Evolutionary conservation across 306 rosid species (phyloP), one percentile per base, ranked within the genome.

Genomic region (Ormosia emarginata): DNA sequence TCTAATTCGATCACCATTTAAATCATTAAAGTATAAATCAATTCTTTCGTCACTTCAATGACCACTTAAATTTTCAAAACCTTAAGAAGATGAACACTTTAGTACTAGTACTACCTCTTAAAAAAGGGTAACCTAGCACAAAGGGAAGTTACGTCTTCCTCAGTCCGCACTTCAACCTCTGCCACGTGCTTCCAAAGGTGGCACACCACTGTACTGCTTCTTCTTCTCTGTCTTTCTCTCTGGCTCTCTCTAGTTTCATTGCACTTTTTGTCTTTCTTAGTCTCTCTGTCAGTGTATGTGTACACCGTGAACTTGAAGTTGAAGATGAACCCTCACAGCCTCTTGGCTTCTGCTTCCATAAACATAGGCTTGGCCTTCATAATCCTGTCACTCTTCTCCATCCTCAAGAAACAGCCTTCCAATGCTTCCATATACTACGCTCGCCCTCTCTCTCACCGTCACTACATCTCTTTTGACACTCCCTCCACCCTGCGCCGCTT

Each of bases 291-390:
- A 24, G 24, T 24, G 24, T 24, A 24, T 24, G 24, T 24, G 24
- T 33, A 10, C 8, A 40, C 62, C 1, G 1, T 36, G 34, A 10
- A 9, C 12, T 29, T 74, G 39, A 74, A 63, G 29, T 57, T 41
- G 18, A 78, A 58, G 50, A 94, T 95, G 99, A 82, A 90, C 55
- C 82, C 91, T 7, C 87, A 82, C 13, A 85, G 99, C 72, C 90
- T 95, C 8, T 24, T 91, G 5, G 98, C 99, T 37, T 95, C 98
- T 2, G 97, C 98, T 17, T 84, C 90, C 78, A 89, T 91, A 61
- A 95, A 95, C 95, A 83, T 93, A 57, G 96, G 96, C 3, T 52
- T 92, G 58, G 95, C 99, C 37, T 18, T 91, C n/a, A 67, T 93
- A 12, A 78, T 75, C 11, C 95, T 95, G 39, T 69, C 97, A 2